A percentile compares a stretch with the other conserved stretches of the same genome.
Conservation (phyloP, 1,284 basidiomycete species). For the Naganishia cerealis region DNA sequence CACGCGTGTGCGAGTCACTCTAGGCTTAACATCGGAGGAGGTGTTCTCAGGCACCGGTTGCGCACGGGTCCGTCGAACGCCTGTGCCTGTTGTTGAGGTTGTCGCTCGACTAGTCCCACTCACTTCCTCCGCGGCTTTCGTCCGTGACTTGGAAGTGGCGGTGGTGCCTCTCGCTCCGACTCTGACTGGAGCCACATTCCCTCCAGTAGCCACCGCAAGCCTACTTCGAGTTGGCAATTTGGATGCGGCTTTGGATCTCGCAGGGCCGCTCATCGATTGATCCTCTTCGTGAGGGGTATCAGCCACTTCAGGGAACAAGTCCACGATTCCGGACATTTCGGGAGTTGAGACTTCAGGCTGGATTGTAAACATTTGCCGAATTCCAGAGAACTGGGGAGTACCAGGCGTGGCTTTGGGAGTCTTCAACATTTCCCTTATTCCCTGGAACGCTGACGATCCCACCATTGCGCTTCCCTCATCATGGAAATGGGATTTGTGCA, state of each 20-base stretch:
- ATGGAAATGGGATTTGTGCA: not conserved
- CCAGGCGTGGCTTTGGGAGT: conserved; percentile 27
- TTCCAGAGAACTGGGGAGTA: conserved; percentile 39
- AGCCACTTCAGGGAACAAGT: conserved; percentile 17
- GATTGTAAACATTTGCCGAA: conserved; percentile 38
- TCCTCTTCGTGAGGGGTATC: not conserved
- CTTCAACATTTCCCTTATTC: conserved; percentile 40
- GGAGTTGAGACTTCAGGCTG: conserved; percentile 19
- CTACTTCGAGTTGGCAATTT: conserved; percentile 16
- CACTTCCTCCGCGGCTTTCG: not conserved
- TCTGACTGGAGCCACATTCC: not conserved
- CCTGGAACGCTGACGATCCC: conserved; percentile 31
- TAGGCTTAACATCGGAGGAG: not conserved
- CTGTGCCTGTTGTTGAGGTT: not conserved
- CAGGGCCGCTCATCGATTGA: not conserved
- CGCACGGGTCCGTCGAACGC: conserved; percentile 5
- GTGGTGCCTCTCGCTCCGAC: not conserved
- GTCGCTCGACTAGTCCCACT: not conserved
- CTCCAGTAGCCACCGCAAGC: not conserved
- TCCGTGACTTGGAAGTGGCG: not conserved
- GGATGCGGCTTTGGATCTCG: not conserved
- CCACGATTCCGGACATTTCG: conserved; percentile 22
- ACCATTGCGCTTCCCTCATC: not conserved
- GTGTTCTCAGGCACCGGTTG: not conserved
- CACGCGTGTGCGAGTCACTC: conserved; percentile 3